phyloP scores from a whole-genome alignment of 306 rosid genomes.

The Ormosia semicastrata region DNA sequence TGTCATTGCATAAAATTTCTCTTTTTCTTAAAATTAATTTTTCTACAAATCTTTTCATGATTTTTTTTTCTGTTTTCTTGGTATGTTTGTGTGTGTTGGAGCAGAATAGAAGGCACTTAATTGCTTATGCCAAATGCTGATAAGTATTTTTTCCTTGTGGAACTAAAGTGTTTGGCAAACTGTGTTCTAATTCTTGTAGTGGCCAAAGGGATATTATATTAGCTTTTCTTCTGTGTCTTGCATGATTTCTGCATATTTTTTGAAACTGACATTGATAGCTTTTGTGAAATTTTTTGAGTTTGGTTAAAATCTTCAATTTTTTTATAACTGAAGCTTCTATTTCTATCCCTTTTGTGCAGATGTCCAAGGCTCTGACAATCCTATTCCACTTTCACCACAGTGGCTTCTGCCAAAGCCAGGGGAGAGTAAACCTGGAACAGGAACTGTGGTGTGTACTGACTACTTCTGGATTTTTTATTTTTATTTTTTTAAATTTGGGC shows the following conservation, averaged over 20 bases:
- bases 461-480: background rate
- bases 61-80: background rate
- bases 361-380: conserved; percentile 68
- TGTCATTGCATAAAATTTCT: background rate
- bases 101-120: background rate
- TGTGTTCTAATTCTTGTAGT: background rate
- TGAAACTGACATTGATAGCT: background rate
- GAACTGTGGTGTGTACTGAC: conserved; percentile 56
- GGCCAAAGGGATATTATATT: background rate
- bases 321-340: background rate
- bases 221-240: background rate
- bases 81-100: background rate
- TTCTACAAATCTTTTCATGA: background rate
- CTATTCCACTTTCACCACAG: conserved; percentile 89
- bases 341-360: conserved; percentile 48
- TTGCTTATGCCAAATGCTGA: background rate
- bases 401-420: conserved; percentile 93
- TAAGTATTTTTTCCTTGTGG: background rate
- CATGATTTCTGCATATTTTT: background rate
- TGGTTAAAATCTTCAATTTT: background rate
- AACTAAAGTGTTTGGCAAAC: background rate
- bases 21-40: background rate
- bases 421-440: conserved; percentile 74
- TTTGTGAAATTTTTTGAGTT: background rate
- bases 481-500: background rate